A percentile compares a stretch with the other conserved stretches of the same genome.
phyloP scores from a whole-genome alignment of 2,329 filamentous ascomycete genomes.

The Cercospora sojina region DNA sequence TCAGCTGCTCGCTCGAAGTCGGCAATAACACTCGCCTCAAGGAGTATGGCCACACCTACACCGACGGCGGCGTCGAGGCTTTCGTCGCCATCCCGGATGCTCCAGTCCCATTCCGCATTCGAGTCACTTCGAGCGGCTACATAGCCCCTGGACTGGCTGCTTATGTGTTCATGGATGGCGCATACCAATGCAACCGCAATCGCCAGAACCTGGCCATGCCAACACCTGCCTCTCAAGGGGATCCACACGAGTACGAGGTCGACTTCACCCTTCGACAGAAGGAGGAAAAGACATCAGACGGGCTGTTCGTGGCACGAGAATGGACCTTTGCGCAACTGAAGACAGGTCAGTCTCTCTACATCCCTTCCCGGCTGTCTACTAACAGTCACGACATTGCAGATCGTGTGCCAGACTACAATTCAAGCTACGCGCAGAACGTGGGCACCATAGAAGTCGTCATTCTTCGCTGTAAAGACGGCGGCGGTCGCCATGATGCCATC shows the following conservation, averaged over 20 bases:
- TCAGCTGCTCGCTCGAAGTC: conserved; percentile 54
- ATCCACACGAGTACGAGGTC: conserved; percentile 41
- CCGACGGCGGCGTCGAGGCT: conserved; percentile 53
- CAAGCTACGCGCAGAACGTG: conserved; percentile 41
- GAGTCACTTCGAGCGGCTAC: conserved; percentile 50
- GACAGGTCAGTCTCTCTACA: conserved; percentile 41
- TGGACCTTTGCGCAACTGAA: conserved; percentile 56
- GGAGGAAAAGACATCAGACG: conserved; percentile 49
- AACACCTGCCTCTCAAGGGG: conserved; percentile 22
- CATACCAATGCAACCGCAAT: conserved; percentile 59
- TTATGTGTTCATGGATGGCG: conserved; percentile 58
- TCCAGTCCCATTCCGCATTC: conserved; percentile 50
- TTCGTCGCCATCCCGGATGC: conserved; percentile 52
- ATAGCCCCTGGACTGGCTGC: conserved; percentile 55
- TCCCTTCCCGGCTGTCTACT: background rate
- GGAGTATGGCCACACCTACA: conserved; percentile 53
- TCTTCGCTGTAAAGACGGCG: conserved; percentile 41
- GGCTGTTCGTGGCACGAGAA: conserved; percentile 51
- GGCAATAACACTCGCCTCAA: conserved; percentile 45
- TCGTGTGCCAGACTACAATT: conserved; percentile 36
- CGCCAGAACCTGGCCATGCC: conserved; percentile 44
- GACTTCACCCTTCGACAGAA: conserved; percentile 56
- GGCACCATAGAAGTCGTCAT: conserved; percentile 52
- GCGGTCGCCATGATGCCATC: conserved; percentile 6
- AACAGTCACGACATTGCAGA: conserved; percentile 39